Percentiles rank a stretch among this genome's conserved stretches.
phyloP scores from a whole-genome alignment of 805 yeast species.

The Yarrowia sp. region DNA sequence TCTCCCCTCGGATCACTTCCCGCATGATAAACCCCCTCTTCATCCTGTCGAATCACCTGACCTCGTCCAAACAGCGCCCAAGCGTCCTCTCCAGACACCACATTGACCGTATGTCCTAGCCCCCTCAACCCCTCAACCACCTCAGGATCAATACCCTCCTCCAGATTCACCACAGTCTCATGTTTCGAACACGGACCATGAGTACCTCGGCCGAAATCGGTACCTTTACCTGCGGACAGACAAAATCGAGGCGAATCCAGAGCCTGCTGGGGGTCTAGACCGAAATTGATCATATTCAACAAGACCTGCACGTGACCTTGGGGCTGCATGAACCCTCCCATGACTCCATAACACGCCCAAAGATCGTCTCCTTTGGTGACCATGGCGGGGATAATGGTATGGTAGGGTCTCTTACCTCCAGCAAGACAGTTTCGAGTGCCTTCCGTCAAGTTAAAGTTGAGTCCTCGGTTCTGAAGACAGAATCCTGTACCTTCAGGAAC shows the following conservation, averaged over 20 bases:
- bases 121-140: slow-evolving; percentile 47
- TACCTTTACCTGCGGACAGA: slow-evolving; percentile 46
- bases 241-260: slow-evolving; percentile 74
- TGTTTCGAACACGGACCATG: slow-evolving; percentile 63
- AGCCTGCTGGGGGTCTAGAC: slow-evolving; percentile 67
- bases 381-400: slow-evolving; percentile 82
- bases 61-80: slow-evolving; percentile 48
- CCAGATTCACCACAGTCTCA: slow-evolving; percentile 59
- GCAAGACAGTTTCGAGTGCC: slow-evolving; percentile 59
- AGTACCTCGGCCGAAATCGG: slow-evolving; percentile 53
- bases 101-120: slow-evolving; percentile 58
- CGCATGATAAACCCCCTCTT: slow-evolving; percentile 53
- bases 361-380: slow-evolving; percentile 50
- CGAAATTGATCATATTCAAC: slow-evolving; percentile 61
- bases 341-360: slow-evolving; percentile 74
- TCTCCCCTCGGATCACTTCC: slow-evolving; percentile 86
- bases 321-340: slow-evolving; percentile 89
- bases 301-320: slow-evolving; percentile 80
- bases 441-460: slow-evolving; percentile 63
- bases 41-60: slow-evolving; percentile 56
- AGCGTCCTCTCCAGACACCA: slow-evolving; percentile 46
- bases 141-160: slow-evolving; percentile 56
- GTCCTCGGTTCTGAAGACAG: slow-evolving; percentile 72
- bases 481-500: slow-evolving; percentile 62
- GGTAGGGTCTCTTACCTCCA: slow-evolving; percentile 73